Conservation (phyloP, 192 early-diverging fungal species). For the Kappamyces sp. region DNA sequence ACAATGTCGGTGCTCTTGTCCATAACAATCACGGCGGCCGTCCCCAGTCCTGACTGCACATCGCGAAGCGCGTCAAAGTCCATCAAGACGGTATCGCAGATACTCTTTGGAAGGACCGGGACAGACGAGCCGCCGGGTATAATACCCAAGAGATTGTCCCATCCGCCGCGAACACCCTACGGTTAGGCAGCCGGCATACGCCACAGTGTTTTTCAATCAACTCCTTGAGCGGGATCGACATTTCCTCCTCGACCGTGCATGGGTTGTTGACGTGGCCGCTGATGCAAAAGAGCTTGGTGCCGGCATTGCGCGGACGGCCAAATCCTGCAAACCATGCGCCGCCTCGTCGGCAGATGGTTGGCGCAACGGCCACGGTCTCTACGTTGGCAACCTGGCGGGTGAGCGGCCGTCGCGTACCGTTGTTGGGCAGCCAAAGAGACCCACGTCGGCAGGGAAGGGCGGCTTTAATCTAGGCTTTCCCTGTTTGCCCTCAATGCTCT, state of each 20-base stretch:
- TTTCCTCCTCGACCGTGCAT: conserved; percentile 97
- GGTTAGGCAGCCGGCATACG: no score
- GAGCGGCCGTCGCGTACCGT: conserved; percentile 41
- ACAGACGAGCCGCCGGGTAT: conserved; percentile 97
- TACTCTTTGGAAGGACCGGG: conserved; percentile 73
- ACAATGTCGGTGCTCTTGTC: conserved; percentile 97
- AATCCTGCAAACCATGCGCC: conserved; percentile 91
- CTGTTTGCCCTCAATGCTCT: conserved; percentile 84
- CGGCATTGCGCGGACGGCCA: conserved; percentile 86
- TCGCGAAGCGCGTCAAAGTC: conserved; percentile 98
- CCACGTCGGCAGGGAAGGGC: conserved; percentile 97
- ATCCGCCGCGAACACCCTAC: conserved; percentile 95
- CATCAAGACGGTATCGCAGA: conserved; percentile 93
- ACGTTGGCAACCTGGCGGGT: conserved; percentile 85
- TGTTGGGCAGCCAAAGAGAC: conserved; percentile 96
- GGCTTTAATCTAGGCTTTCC: conserved; percentile 99
- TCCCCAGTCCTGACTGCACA: conserved; percentile 87
- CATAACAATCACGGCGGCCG: conserved; percentile 97
- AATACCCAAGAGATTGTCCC: conserved; percentile 96
- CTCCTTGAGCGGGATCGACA: conserved; percentile 92
- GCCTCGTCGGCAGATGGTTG: conserved; percentile 85
- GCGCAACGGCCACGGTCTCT: conserved; percentile 97
- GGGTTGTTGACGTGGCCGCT: conserved; percentile 98
- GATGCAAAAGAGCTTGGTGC: conserved; percentile 97
- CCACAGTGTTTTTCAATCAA: conserved; percentile 94